A percentile compares a stretch with the other conserved stretches of the same genome.
phyloP scores from a whole-genome alignment of 2,329 filamentous ascomycete genomes.

The Aschersonia sp. region DNA sequence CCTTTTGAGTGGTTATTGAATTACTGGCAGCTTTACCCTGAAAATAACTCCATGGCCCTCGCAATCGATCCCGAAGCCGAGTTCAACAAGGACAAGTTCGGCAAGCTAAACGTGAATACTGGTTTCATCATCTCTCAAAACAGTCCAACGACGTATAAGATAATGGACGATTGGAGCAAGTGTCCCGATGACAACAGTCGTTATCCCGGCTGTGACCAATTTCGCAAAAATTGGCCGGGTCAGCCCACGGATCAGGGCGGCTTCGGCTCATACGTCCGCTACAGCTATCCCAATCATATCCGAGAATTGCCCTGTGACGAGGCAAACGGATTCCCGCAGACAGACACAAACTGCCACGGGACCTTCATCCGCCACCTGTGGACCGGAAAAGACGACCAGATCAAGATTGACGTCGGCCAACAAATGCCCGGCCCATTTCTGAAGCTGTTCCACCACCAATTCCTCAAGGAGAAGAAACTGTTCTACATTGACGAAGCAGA shows the following conservation, averaged over 20 bases:
- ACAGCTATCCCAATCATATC: constrained; percentile 25
- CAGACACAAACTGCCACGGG: constrained; percentile 21
- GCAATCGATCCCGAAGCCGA: constrained; percentile 22
- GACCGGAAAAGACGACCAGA: constrained; percentile 23
- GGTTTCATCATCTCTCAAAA: constrained; percentile 40
- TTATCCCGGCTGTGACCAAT: constrained; percentile 22
- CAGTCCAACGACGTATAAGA: constrained; percentile 29
- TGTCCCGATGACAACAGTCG: constrained; percentile 24
- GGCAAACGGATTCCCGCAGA: constrained; percentile 28
- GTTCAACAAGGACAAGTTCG: constrained; percentile 24
- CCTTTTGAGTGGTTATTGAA: constrained; percentile 32
- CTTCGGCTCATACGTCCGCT: constrained; percentile 27
- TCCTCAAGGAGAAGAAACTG: constrained; percentile 15
- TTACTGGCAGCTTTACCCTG: constrained; percentile 26
- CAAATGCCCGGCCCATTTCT: constrained; percentile 21
- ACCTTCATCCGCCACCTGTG: constrained; percentile 28
- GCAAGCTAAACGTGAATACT: constrained; percentile 31
- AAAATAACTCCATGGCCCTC: constrained; percentile 25
- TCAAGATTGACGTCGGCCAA: constrained; percentile 22
- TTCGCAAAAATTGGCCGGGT: constrained; percentile 19
- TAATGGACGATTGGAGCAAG: constrained; percentile 31
- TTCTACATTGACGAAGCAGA: constrained; percentile 21
- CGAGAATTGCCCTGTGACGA: constrained; percentile 24
- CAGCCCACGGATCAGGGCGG: constrained; percentile 27
- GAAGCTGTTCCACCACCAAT: constrained; percentile 21